Conservation (phyloP, 768 basidiomycete species). For the Lactifluus subvellereus region DNA sequence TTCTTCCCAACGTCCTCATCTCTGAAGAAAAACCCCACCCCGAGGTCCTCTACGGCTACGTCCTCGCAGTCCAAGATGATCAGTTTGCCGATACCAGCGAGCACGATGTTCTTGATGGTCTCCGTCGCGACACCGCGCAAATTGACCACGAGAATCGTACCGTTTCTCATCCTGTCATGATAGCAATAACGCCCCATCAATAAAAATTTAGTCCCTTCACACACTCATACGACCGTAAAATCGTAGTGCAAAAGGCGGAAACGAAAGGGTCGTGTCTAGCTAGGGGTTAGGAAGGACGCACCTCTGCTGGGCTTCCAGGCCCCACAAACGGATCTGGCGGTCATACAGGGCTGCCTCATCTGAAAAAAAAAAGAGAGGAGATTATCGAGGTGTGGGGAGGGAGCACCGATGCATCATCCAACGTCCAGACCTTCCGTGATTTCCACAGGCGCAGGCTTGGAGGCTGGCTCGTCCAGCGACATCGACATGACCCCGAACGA, state of each 20-base stretch:
- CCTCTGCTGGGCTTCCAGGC: conserved; percentile 96
- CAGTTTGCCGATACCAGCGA: conserved; percentile 90
- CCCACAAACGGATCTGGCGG: conserved; percentile 96
- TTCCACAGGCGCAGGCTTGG: conserved; percentile 25
- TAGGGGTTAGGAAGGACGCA: conserved; percentile 31
- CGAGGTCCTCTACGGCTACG: conserved; percentile 81
- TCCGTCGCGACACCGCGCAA: conserved; percentile 86
- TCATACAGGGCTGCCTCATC: conserved; percentile 87
- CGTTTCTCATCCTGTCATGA: conserved; percentile 81
- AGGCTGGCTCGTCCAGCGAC: conserved; percentile 16
- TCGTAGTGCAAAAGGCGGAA: too few relatives aligned
- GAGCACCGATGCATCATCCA: not conserved
- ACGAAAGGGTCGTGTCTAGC: too few relatives aligned
- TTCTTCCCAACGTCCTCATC: conserved; percentile 89
- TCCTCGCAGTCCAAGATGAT: conserved; percentile 74
- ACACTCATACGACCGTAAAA: too few relatives aligned
- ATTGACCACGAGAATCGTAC: conserved; percentile 77
- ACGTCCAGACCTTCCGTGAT: conserved; percentile 29
- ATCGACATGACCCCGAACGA: conserved; percentile 1
- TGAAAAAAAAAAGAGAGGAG: conserved; percentile 23
- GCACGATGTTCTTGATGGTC: conserved; percentile 93
- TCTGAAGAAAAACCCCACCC: conserved; percentile 88
- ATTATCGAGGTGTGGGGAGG: not conserved
- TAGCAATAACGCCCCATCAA: not conserved
- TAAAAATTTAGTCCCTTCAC: too few relatives aligned